Base-by-base conservation (phyloP, 2,329 filamentous ascomycete genomes). In the Trichoderma sp. region DNA sequence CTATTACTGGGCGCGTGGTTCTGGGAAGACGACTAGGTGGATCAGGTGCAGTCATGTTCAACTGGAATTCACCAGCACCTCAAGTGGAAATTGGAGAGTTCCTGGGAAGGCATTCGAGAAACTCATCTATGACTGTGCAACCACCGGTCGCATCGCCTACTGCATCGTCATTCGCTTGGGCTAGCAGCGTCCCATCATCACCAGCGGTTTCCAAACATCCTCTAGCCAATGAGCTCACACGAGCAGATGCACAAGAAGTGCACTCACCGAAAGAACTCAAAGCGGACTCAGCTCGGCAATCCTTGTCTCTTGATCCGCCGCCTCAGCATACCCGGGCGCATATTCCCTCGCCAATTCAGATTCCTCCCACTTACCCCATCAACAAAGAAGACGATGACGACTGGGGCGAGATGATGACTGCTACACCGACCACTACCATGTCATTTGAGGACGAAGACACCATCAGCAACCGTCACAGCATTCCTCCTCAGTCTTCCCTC, bases 401-500 rank as follows among this genome's bases (percentile, higher is more conserved):
- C 47, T 90, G 88, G 88, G 88, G 88, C 2, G 88, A 90, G 73
- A 90, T 90, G 88, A 81, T 90, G 39, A 78, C 63, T 20, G 55
- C 80, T 3, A 81, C 79, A 4, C 78, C 81, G 3, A 74, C 77
- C 2, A 65, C 57, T 39, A 47, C 43, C 8, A 23, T 50, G 15
- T 39, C 63, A 32, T 58, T 68, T 7, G 30, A 63, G n/a, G 57
- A 28, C 1, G 66, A 59, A 43, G 61, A 17, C 30, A 23, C 17
- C 12, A 7, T 34, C 23, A 43, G 32, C 68, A 70, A 43, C 23
- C 47, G 59, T 1, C 15, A 50, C 32, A 70, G 59, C 30, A 64
- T 63, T 2, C 32, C 47, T 13, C 59, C 68, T 30, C 47, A 39
- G 59, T 39, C 68, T 17, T 47, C 68, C 57, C 43, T 43, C 15